Evolutionary conservation across 139 green algal genomes (phyloP), one percentile per base, ranked within the genome.

Genomic region (Tetratostichococcus sp.): DNA sequence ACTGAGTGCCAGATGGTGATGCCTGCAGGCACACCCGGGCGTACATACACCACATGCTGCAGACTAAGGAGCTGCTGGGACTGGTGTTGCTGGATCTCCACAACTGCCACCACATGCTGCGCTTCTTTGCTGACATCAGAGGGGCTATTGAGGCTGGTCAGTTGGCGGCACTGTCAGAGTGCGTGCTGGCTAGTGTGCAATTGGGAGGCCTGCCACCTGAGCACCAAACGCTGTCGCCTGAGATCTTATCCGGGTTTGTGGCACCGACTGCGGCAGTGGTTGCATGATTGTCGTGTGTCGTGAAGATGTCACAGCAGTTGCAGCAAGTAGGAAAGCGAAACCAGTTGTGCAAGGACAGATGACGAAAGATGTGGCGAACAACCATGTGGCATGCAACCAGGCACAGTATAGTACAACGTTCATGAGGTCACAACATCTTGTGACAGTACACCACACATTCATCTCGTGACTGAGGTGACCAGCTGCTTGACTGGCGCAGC

Each of bases 31-130:
- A 94, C 84, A 86, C 43, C 8, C 78, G 90, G 1, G 86, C 86
- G 1, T 95, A 95, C 80, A 23, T 94, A 11, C 90, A 95, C 79
- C 90, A 95, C 81, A 82, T 95, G 75, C 85, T 94, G 65, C 81
- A 89, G 28, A 75, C 78, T 0, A 85, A 94, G 67, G 90, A 95
- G 77, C 93, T 95, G 90, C 81, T 88, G 57, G 89, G 79, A 1
- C 77, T 90, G 30, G 85, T 95, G 31, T 77, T 95, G 73, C 80
- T 95, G 59, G 87, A 94, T 69, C 33, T 86, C 25, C 90, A 94
- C 80, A 94, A 94, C 81, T 87, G 78, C 0, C 74, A 88, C 75
- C 86, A 92, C 79, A 86, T 83, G 62, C 67, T 85, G 17, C 42
- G 65, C 11, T 94, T 93, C 81, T 86, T 90, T 62, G 73, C 33